These are phyloP conservation scores for Auricularia sp. DNA, from an alignment of 768 basidiomycete species.

Conservation along the genomic window DNA sequence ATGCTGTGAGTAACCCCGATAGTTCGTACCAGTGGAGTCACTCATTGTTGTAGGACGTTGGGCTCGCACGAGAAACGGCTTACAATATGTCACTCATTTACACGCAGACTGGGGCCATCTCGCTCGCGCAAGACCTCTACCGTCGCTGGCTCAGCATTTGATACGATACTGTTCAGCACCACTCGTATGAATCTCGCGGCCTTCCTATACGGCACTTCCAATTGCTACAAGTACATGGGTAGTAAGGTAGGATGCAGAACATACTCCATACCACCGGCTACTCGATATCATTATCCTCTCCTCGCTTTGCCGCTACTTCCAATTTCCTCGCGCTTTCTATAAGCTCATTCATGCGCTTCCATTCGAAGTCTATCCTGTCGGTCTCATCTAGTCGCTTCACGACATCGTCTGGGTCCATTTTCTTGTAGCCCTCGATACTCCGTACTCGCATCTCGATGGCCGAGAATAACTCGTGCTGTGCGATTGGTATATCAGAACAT, in stretches of 20 bases:
- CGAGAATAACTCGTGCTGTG: constrained; percentile 56
- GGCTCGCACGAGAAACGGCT: constrained; percentile 65
- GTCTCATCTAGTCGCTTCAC: constrained; percentile 74
- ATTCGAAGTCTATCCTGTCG: constrained; percentile 54
- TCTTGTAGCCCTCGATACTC: constrained; percentile 48
- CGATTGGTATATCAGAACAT: neutral
- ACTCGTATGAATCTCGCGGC: neutral
- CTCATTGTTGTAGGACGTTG: constrained; percentile 29
- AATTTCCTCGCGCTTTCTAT: constrained; percentile 65
- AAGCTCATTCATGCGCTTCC: constrained; percentile 58
- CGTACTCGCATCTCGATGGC: constrained; percentile 26
- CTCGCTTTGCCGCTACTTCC: constrained; percentile 40
- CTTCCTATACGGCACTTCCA: neutral
- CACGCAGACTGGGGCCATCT: constrained; percentile 63
- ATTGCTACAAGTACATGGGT: neutral
- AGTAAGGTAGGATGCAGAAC: neutral
- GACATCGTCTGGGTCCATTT: constrained; percentile 60
- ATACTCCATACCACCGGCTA: neutral
- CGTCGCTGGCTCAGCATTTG: constrained; percentile 74
- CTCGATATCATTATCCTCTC: constrained; percentile 23
- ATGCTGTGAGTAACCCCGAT: neutral
- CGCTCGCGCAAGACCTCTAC: constrained; percentile 60
- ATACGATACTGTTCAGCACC: neutral
- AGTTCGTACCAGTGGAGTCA: neutral
- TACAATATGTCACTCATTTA: constrained; percentile 83